Conservation (phyloP, 1,139 yeast genomes). For the Blastobotrys persicus region DNA sequence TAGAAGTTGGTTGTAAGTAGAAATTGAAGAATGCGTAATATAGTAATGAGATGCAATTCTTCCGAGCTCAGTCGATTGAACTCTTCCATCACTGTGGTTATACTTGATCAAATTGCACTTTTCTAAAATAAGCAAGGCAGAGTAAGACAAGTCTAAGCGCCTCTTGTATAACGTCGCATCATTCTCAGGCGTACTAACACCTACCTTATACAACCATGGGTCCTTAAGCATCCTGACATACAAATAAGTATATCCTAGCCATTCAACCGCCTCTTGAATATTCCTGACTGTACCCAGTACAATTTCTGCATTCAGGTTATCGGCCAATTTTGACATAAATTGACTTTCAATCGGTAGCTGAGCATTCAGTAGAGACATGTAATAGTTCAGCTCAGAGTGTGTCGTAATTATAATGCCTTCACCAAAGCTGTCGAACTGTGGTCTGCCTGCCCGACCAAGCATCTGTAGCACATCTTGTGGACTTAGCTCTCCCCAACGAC, state of each 20-base stretch:
- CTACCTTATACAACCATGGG: constrained; percentile 74
- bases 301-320: constrained; percentile 81
- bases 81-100: constrained; percentile 47
- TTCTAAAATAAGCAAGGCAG: constrained; percentile 64
- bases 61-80: constrained; percentile 73
- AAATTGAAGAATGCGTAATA: constrained; percentile 70
- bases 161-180: constrained; percentile 52
- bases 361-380: constrained; percentile 82
- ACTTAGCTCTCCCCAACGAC: constrained; percentile 82
- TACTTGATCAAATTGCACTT: constrained; percentile 59
- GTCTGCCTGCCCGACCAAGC: constrained; percentile 97
- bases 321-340: constrained; percentile 66
- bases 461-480: constrained; percentile 95
- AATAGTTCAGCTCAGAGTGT: constrained; percentile 82
- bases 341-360: constrained; percentile 94
- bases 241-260: constrained; percentile 80
- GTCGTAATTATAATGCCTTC: constrained; percentile 92
- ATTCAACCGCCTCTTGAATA: constrained; percentile 65
- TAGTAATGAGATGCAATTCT: constrained; percentile 85
- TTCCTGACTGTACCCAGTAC: constrained; percentile 65
- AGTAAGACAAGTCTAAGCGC: constrained; percentile 66
- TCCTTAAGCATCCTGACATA: constrained; percentile 75
- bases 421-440: constrained; percentile 87
- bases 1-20: constrained; percentile 55
- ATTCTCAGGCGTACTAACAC: constrained; percentile 53